phyloP scores from a whole-genome alignment of 1,139 yeast species.

The Debaryomyces subglobosus region DNA sequence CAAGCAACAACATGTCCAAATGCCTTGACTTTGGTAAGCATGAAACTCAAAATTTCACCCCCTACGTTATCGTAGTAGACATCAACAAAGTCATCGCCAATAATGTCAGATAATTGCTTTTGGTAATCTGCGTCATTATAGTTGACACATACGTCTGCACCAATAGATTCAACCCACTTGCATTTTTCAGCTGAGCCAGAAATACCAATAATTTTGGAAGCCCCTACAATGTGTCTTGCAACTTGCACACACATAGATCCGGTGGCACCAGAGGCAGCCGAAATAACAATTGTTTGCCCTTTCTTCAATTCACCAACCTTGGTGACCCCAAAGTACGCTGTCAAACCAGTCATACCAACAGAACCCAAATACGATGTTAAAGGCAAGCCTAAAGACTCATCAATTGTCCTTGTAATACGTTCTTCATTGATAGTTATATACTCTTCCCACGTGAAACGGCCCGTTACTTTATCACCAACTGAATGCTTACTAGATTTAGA shows the following conservation, averaged over 20 bases:
- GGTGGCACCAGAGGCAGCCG: constrained; percentile 39
- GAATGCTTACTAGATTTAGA: constrained; percentile 25
- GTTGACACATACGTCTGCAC: constrained; percentile 33
- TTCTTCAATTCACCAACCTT: constrained; percentile 28
- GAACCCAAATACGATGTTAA: constrained; percentile 47
- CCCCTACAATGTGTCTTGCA: constrained; percentile 32
- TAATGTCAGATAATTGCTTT: constrained; percentile 44
- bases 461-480: constrained; percentile 26
- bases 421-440: constrained; percentile 26
- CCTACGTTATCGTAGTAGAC: constrained; percentile 65
- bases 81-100: constrained; percentile 51
- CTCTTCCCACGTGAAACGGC: constrained; percentile 34
- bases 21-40: constrained; percentile 42
- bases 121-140: constrained; percentile 37
- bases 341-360: constrained; percentile 37
- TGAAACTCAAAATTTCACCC: constrained; percentile 57
- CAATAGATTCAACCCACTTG: constrained; percentile 31
- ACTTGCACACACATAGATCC: constrained; percentile 35
- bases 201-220: constrained; percentile 32
- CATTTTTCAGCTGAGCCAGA: constrained; percentile 35
- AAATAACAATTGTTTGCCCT: constrained; percentile 30
- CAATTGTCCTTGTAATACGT: constrained; percentile 26
- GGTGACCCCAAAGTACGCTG: constrained; percentile 33
- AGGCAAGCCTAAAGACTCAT: constrained; percentile 26
- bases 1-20: constrained; percentile 56